Evolutionary conservation across 192 early-diverging fungal genomes (phyloP), one percentile per base, ranked within the genome.

Genomic region (Mortierella antarctica): DNA sequence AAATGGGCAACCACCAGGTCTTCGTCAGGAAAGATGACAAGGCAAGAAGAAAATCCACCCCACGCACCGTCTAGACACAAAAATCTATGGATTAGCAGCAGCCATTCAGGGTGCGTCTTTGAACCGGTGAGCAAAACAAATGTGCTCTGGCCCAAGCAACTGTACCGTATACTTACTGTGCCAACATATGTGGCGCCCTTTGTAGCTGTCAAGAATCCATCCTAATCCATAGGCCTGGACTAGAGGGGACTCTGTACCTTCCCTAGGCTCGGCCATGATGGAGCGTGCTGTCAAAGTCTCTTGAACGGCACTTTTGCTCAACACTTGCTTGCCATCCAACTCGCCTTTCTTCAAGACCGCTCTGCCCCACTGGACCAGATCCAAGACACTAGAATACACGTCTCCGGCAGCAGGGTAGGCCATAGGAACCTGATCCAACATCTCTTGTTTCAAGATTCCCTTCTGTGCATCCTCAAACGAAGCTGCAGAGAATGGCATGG

Each of bases 361-460:
- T 12, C 46, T n/a, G 9, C 70, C 70, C 64, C 65, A 74, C 4
- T 20, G 21, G 23, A 66, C 58, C 10, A 74, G 58, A 57, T 74
- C 73, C 15, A 67, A 18, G 4, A 67, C 73, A 62, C 62, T 67
- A 1, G 73, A 67, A 57, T 74, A 74, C 17, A 74, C 57, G 59
- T 67, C 72, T 7, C 73, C 73, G 6, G 73, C 59, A 20, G 73
- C 44, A 20, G 73, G 31, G 1, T 10, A 11, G 6, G 15, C 0
- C 10, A 5, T 18, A 7, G 39, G 0, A n/a, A 15, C 9, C 46
- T 55, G 53, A 17, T 68, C 65, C 44, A 67, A 45, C 17, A 42
- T 10, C 7, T 21, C 40, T 18, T 56, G 42, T 14, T 62, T n/a
- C 15, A 63, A 75, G 11, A 46, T 18, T 2, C 73, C 73, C 9